Evolutionary conservation across 2,329 filamentous ascomycete genomes (phyloP), one percentile per base, ranked within the genome.

Genomic region (Xylariomycetidae sp.): DNA sequence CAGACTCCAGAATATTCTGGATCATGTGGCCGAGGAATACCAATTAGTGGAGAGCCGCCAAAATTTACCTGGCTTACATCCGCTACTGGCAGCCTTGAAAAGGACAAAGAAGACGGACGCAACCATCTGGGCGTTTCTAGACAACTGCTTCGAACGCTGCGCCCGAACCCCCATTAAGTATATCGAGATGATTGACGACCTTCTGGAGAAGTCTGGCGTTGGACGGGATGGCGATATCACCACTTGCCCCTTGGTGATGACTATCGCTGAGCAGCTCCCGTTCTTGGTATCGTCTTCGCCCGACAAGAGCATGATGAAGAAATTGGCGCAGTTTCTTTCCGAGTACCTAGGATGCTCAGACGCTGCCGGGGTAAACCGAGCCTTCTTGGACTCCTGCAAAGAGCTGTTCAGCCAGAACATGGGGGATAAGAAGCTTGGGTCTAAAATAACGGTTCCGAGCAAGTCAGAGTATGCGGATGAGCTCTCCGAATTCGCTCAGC

Each of bases 111-210:
- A 41, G 12, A 42, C 58, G 16, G 56, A 55, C 42, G 24, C 42
- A 8, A 37, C 49, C 5, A 49, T 88, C 1, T 83, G 84, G 61
- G 57, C 66, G 1, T 93, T 92, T 51, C 57, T 95, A 17, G 89
- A 95, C 51, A 88, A 93, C 42, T 93, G 86, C 56, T 68, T 85
- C 32, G 77, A 76, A 19, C 76, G 89, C 16, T 85, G 85, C 46
- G 79, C 80, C 12, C 79, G 65, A 3, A 81, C 82, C 16, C 84
- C 87, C 0, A 81, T 93, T 50, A 93, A 87, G 53, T 90, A 95
- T 50, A 76, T 92, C 18, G 83, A 92, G 40, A 65, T 78, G 50
- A 58, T 85, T 38, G 56, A 61, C 34, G 56, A 65, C 26, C 46
- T 63, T 2, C 44, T 56, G 13, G 47, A 53, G 19, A 57, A 52